Percentiles rank a stretch among this genome's conserved stretches.
Conservation (phyloP, 2,329 filamentous ascomycete genomes). For the Biscogniauxia mediterranea region DNA sequence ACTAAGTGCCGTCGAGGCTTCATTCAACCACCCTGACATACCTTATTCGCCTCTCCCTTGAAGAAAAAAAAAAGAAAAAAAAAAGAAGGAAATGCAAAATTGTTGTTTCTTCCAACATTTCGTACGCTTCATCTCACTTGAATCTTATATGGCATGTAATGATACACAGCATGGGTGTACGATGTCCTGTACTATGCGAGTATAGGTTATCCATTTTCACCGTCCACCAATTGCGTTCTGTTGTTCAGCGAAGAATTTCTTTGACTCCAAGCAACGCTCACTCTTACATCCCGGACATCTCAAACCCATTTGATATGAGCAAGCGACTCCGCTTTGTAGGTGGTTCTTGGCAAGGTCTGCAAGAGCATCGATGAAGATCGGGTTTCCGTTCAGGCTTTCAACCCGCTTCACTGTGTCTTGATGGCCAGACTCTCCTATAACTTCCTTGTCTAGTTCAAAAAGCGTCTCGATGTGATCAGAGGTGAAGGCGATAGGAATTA, state of each 20-base stretch:
- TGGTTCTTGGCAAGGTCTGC: conserved; percentile 84
- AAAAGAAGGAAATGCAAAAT: not conserved
- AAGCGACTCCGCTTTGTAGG: conserved; percentile 63
- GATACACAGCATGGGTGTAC: not conserved
- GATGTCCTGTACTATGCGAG: not conserved
- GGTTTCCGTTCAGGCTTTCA: conserved; percentile 88
- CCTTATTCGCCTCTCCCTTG: not conserved
- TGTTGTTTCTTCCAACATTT: not conserved
- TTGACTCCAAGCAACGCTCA: conserved; percentile 78
- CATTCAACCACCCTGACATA: too few relatives aligned
- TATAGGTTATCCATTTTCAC: not conserved
- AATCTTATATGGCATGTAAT: not conserved
- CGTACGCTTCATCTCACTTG: not conserved
- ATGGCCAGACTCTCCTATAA: conserved; percentile 83
- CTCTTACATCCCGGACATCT: conserved; percentile 93
- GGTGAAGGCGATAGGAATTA: conserved; percentile 96
- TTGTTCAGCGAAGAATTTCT: conserved; percentile 58
- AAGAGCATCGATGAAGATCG: conserved; percentile 84
- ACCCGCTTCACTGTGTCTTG: conserved; percentile 81
- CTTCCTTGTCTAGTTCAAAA: conserved; percentile 89
- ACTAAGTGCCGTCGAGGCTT: too few relatives aligned
- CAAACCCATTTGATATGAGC: conserved; percentile 82
- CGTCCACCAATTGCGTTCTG: conserved; percentile 25
- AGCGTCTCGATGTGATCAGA: conserved; percentile 99
- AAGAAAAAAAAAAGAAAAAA: too few relatives aligned